Base-by-base conservation (phyloP, 345 rosid species). In the Murraya koenigii region DNA sequence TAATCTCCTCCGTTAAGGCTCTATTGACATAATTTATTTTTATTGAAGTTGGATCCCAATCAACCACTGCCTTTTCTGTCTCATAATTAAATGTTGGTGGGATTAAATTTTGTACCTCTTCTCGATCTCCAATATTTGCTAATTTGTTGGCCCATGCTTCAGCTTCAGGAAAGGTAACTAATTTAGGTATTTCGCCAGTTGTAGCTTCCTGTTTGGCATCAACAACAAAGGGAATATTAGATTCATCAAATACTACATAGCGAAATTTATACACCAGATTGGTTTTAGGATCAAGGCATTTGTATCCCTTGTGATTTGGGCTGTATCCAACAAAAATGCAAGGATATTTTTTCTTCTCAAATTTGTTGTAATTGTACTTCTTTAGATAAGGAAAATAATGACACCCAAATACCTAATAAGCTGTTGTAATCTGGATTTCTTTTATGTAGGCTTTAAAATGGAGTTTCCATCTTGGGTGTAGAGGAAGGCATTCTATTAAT, bases 401-500 rank as follows among this genome's bases (percentile, higher is more conserved):
- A 10, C 33, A 22, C 11, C 68, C 26, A 6, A 11, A 60, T 1
- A 0, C 22, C 8, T 59, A n/a, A n/a, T 0, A 59, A 23, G 3
- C 1, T 71, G 4, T 13, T 47, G 35, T 6, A 39, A 61, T 10
- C 13, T 38, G 44, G 47, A n/a, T 17, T 3, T 5, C 19, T 28
- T 28, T 7, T 20, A 41, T 63, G 75, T 39, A 26, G 30, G 23
- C 6, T 4, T 0, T 5, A 67, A 44, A 9, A 64, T 1, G 68
- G 58, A 1, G 71, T 64, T 28, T 77, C 7, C 23, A 1, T 32
- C 6, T 39, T 1, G 0, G 71, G 20, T 2, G 41, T 3, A 5
- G 23, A 7, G 6, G 56, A 36, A 2, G 74, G 82, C 5, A 75
- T 10, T 22, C 32, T 7, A 22, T 82, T 75, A 22, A 82, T 79